Evolutionary conservation across 139 green algal genomes (phyloP), one percentile per base, ranked within the genome.

Genomic region (Dunaliella sp.): DNA sequence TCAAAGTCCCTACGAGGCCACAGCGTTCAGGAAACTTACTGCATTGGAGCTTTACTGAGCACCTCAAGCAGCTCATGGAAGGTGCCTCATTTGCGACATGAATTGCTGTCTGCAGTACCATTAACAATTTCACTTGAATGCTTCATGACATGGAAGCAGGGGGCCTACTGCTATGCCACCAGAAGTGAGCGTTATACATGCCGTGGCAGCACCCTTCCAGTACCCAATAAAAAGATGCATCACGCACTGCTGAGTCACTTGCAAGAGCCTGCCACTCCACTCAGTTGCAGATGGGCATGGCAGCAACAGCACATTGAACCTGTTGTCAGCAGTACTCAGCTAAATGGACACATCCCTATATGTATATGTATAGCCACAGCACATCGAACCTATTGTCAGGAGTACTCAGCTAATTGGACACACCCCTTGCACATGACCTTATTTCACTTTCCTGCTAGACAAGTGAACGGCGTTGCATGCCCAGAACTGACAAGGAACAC

Each of bases 1-100:
- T 83, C 78, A 83, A 83, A 83, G 78, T 83, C 78, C 78, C 32
- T 83, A n/a, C 30, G 16, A 65, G 16, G 48, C 48, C 25, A 31
- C 26, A 77, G 65, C 65, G 28, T 31, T 77, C 25, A 77, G 25
- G 28, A n/a, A n/a, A n/a, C n/a, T n/a, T n/a, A n/a, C n/a, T n/a
- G n/a, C n/a, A n/a, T n/a, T n/a, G n/a, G n/a, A n/a, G n/a, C n/a
- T n/a, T n/a, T n/a, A n/a, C n/a, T n/a, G n/a, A n/a, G n/a, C n/a
- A n/a, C n/a, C n/a, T n/a, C n/a, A n/a, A n/a, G n/a, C n/a, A n/a
- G n/a, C n/a, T n/a, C n/a, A n/a, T n/a, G n/a, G n/a, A n/a, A n/a
- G n/a, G n/a, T n/a, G n/a, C n/a, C n/a, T n/a, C n/a, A n/a, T n/a
- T n/a, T n/a, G n/a, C n/a, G n/a, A n/a, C n/a, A n/a, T n/a, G 48